Evolutionary conservation across 371 early-diverging fungal genomes (phyloP).

Genomic region (Apophysomyces variabilis): DNA sequence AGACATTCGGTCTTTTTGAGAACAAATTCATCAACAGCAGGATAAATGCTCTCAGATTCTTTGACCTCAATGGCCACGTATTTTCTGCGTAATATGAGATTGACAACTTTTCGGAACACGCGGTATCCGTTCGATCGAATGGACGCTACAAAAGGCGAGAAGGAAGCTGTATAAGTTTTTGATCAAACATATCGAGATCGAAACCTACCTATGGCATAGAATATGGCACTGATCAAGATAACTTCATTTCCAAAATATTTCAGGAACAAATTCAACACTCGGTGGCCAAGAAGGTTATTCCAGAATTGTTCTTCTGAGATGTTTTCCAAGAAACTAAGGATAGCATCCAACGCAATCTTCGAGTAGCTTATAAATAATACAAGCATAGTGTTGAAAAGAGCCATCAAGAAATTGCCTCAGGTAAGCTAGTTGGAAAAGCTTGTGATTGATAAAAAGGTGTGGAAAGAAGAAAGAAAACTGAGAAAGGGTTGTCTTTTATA

Average conservation of each 20-base stretch:
- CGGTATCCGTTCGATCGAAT: slow-evolving; percentile 15
- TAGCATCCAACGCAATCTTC: background rate
- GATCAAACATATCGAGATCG: background rate
- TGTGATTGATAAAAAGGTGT: no score
- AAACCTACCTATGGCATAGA: slow-evolving; percentile 18
- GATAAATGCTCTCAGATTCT: no score
- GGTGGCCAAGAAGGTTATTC: slow-evolving; percentile 24
- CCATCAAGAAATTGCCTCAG: no score
- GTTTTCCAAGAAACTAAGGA: slow-evolving; percentile 31
- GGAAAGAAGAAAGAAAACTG: no score
- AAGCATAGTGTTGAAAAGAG: no score
- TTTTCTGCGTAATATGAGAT: no score
- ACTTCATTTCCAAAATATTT: slow-evolving; percentile 22
- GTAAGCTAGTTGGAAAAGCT: no score
- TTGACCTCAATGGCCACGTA: no score
- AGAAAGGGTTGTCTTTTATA: no score
- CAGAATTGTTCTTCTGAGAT: slow-evolving; percentile 30
- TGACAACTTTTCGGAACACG: no score
- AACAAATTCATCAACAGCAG: no score
- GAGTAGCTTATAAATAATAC: no score
- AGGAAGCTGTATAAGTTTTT: background rate
- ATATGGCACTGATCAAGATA: slow-evolving; percentile 14
- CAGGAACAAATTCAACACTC: slow-evolving; percentile 6
- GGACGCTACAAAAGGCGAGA: slow-evolving; percentile 26
- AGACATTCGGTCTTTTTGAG: slow-evolving; percentile 8